Conservation (phyloP, 2,329 filamentous ascomycete species). For the Alternaria viburni region DNA sequence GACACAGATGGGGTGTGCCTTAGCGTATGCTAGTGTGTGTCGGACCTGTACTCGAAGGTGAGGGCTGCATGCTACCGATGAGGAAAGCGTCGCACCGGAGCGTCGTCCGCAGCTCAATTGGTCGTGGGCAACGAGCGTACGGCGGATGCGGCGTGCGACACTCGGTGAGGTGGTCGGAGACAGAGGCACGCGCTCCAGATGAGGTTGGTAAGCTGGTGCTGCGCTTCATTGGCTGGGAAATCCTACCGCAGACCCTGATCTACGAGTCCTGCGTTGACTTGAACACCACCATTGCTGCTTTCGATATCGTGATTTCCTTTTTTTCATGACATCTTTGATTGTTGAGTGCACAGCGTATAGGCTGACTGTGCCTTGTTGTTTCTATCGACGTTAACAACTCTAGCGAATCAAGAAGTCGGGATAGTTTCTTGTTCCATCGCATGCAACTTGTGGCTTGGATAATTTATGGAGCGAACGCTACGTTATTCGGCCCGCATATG, state of each 20-base stretch:
- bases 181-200: background rate
- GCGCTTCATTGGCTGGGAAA: background rate
- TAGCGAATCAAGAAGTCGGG: too few relatives aligned
- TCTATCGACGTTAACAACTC: too few relatives aligned
- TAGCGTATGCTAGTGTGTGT: background rate
- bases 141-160: background rate
- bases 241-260: background rate
- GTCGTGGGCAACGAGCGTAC: background rate
- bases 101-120: background rate
- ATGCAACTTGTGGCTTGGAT: background rate
- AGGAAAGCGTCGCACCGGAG: background rate
- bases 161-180: background rate
- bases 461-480: background rate
- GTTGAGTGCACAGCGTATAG: too few relatives aligned
- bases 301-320: background rate
- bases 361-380: too few relatives aligned
- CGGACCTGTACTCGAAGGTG: background rate
- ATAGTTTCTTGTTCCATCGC: background rate
- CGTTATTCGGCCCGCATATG: background rate
- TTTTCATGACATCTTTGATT: too few relatives aligned
- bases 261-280: too few relatives aligned
- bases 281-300: background rate
- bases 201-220: background rate
- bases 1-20: background rate
- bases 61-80: background rate